Conservation (phyloP, 805 yeast genomes). For the Monosporozyma aquatica region DNA sequence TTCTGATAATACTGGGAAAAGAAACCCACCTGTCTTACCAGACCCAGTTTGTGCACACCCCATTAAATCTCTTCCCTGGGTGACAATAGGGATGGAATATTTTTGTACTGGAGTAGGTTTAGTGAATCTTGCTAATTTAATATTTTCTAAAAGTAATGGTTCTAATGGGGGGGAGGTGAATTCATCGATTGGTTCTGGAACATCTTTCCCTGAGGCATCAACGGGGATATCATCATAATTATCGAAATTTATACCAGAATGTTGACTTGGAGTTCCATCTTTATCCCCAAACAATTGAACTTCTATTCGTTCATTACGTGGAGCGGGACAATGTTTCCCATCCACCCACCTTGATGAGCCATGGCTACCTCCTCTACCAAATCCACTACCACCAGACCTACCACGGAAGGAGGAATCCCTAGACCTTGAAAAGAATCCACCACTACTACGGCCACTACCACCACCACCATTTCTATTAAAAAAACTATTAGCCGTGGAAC, state of each 20-base stretch:
- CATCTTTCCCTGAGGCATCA: constrained; percentile 88
- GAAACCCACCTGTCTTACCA: constrained; percentile 98
- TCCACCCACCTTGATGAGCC: constrained; percentile 57
- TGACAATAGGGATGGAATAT: constrained; percentile 84
- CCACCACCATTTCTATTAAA: not conserved
- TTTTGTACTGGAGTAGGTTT: constrained; percentile 94
- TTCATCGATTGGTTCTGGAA: constrained; percentile 80
- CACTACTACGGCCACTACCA: constrained; percentile 4
- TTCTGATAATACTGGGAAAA: constrained; percentile 91
- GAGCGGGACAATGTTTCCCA: constrained; percentile 80
- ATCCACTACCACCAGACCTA: constrained; percentile 35
- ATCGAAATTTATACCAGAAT: constrained; percentile 95
- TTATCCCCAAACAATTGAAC: constrained; percentile 78
- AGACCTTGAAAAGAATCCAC: not conserved
- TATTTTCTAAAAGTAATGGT: constrained; percentile 73
- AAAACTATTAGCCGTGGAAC: too few species aligned
- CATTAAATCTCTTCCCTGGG: constrained; percentile 82
- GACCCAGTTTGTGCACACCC: constrained; percentile 98
- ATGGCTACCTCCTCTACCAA: constrained; percentile 12
- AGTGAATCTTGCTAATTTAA: constrained; percentile 74
- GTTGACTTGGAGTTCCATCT: constrained; percentile 43
- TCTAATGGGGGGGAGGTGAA: constrained; percentile 91
- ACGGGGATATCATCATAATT: constrained; percentile 97
- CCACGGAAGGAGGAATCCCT: not conserved
- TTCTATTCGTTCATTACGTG: constrained; percentile 60